Percentiles rank a stretch among this genome's conserved stretches.
phyloP scores from a whole-genome alignment of 768 basidiomycete genomes.

The Termitomyces sp. region DNA sequence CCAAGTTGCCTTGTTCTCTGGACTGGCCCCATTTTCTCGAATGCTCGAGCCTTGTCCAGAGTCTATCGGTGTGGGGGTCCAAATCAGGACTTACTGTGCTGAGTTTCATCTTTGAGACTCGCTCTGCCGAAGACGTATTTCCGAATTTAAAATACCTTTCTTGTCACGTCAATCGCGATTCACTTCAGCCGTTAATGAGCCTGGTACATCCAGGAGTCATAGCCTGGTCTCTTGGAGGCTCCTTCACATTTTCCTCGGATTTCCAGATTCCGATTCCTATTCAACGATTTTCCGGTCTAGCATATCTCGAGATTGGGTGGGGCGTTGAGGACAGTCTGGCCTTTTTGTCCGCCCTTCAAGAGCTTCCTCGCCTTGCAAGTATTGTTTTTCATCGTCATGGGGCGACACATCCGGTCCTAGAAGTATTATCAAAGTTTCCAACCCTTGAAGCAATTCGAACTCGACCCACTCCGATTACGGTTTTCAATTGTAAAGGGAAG shows the following conservation, averaged over 20 bases:
- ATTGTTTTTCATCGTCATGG: background rate
- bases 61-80: background rate
- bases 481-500: background rate
- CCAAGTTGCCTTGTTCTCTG: background rate
- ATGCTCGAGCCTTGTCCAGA: background rate
- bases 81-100: background rate
- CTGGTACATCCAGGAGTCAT: background rate
- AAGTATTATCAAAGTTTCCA: background rate
- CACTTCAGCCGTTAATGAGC: background rate
- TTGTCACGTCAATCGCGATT: background rate
- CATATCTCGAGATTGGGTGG: background rate
- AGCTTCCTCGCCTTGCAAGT: background rate
- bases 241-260: background rate
- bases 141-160: background rate
- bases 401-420: background rate
- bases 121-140: background rate
- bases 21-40: background rate
- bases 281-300: background rate
- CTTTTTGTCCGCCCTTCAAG: background rate
- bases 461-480: too few species aligned
- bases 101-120: background rate
- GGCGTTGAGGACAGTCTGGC: background rate
- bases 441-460: background rate
- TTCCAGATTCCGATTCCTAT: background rate
- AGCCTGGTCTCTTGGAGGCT: background rate